A percentile compares a stretch with the other conserved stretches of the same genome.
Evolutionary conservation across 108 stramenopile species (phyloP).

Genomic region (Nitzschia sp.): DNA sequence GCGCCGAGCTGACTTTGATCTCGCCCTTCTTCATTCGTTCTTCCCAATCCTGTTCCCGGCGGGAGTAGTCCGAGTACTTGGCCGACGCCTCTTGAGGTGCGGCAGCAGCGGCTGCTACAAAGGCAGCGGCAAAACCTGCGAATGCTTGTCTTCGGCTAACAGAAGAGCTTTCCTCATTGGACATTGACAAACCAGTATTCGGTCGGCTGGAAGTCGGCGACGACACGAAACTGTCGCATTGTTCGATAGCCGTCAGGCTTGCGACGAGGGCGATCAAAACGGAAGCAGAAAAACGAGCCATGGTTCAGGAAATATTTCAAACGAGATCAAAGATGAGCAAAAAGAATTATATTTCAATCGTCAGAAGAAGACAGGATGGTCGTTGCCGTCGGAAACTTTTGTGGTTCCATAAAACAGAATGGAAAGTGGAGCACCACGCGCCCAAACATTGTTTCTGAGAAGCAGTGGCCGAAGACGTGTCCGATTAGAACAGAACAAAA

Average conservation of each 20-base stretch:
- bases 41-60: slow-evolving; percentile 83
- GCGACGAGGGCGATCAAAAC: not conserved
- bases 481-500: too few relatives aligned
- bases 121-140: slow-evolving; percentile 17
- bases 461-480: too few relatives aligned
- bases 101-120: slow-evolving; percentile 4
- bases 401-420: too few relatives aligned
- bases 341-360: not conserved
- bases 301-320: not conserved
- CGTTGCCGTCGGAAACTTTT: too few relatives aligned
- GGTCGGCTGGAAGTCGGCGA: not conserved
- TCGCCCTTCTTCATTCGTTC: slow-evolving; percentile 62
- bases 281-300: not conserved
- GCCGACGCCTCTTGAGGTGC: slow-evolving; percentile 42
- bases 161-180: not conserved
- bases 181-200: not conserved
- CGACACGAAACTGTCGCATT: not conserved
- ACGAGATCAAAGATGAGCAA: not conserved
- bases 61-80: slow-evolving; percentile 67
- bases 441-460: too few relatives aligned
- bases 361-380: too few relatives aligned
- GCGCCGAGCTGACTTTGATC: slow-evolving; percentile 59
- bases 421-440: too few relatives aligned
- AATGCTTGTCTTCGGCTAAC: slow-evolving; percentile 20
- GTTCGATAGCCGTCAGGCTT: not conserved